Percentiles rank a stretch among this genome's conserved stretches.
Evolutionary conservation across 345 rosid species (phyloP).

Genomic region (Bruguiera gymnorhiza): DNA sequence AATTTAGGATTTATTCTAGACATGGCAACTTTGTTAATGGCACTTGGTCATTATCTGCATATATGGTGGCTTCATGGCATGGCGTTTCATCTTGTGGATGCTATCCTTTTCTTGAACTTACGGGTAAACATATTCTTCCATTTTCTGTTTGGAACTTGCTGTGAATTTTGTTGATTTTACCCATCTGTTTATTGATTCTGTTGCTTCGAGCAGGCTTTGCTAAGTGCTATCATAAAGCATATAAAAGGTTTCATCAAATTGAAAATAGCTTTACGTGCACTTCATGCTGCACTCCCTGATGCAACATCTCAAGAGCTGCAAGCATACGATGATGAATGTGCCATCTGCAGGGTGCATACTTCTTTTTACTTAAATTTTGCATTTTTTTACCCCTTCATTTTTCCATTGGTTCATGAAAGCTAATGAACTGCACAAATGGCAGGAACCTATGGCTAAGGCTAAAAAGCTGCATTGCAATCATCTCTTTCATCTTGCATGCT

Average conservation of each 20-base stretch:
- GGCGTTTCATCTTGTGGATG: conserved; percentile 94
- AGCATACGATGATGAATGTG: conserved; percentile 96
- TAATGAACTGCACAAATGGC: conserved; percentile 35
- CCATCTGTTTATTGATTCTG: conserved; percentile 13
- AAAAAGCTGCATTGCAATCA: conserved; percentile 89
- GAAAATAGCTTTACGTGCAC: conserved; percentile 78
- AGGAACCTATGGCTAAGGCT: conserved; percentile 99
- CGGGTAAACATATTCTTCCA: conserved; percentile 54
- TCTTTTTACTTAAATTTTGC: background rate
- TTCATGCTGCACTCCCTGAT: conserved; percentile 99
- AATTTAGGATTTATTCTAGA: conserved; percentile 92
- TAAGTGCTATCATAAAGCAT: conserved; percentile 86
- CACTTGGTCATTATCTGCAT: conserved; percentile 83
- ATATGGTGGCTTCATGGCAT: conserved; percentile 98
- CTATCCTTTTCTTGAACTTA: conserved; percentile 79
- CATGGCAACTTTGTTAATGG: conserved; percentile 88
- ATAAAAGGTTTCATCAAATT: conserved; percentile 79
- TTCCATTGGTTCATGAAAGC: conserved; percentile 14
- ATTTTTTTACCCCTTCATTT: conserved; percentile 8
- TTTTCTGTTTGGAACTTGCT: background rate
- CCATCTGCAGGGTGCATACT: conserved; percentile 87
- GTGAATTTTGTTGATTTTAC: conserved; percentile 3
- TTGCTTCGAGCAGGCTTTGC: conserved; percentile 67
- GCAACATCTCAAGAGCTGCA: conserved; percentile 85
- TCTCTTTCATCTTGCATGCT: conserved; percentile 94